Conservation (phyloP, 1,139 yeast species). For the Yamadazyma dushanensis region DNA sequence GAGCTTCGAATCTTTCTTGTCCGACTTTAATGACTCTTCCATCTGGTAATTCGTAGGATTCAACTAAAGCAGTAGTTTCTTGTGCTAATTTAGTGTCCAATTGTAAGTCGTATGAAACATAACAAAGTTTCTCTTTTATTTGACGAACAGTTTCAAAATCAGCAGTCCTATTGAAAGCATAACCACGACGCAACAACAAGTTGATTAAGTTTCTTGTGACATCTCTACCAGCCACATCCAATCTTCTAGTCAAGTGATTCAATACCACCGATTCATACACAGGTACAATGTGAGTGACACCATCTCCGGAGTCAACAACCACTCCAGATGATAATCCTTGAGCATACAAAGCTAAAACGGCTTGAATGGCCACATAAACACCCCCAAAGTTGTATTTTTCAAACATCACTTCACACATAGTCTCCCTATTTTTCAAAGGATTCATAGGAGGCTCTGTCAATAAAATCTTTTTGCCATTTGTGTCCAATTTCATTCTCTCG, state of each 20-base stretch:
- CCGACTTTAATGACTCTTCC: constrained; percentile 94
- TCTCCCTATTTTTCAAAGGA: constrained; percentile 88
- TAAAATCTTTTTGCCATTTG: constrained; percentile 76
- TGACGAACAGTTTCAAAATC: constrained; percentile 98
- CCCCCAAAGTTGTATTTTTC: constrained; percentile 95
- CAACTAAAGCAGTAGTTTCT: constrained; percentile 92
- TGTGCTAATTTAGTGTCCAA: constrained; percentile 84
- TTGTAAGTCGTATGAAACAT: constrained; percentile 90
- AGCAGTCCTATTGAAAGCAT: constrained; percentile 97
- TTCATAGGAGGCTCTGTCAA: constrained; percentile 98
- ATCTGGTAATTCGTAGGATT: constrained; percentile 90
- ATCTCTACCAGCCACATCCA: constrained; percentile 98
- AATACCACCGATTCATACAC: constrained; percentile 95
- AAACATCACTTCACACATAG: constrained; percentile 96
- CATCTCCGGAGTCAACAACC: constrained; percentile 93
- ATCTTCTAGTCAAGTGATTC: constrained; percentile 86
- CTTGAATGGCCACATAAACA: constrained; percentile 97
- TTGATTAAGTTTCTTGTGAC: constrained; percentile 93
- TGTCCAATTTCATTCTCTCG: constrained; percentile 78
- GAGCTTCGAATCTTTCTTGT: constrained; percentile 95
- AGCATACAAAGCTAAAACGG: constrained; percentile 94
- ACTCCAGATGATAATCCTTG: constrained; percentile 97
- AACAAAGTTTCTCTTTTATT: constrained; percentile 93
- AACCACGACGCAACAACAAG: constrained; percentile 89
- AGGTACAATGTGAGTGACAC: constrained; percentile 94